These are phyloP conservation scores for Termitomyces sp. DNA, from an alignment of 1,284 basidiomycete genomes.

Conservation along the genomic window DNA sequence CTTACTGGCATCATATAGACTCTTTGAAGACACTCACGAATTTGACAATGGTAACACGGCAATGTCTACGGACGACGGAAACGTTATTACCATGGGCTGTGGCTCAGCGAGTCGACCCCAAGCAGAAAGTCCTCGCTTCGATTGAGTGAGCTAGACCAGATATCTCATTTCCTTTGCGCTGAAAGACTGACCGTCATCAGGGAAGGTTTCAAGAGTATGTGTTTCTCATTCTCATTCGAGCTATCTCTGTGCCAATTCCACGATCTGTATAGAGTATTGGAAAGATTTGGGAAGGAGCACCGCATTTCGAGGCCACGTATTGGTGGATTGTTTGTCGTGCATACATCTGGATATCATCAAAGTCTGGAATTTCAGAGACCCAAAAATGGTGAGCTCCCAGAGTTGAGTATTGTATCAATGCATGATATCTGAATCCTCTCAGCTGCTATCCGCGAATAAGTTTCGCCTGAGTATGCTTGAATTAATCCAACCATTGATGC, in stretches of 20 bases:
- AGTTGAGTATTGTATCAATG: neutral
- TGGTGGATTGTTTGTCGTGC: neutral
- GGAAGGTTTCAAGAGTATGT: neutral
- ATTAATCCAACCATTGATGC: neutral
- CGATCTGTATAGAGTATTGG: neutral
- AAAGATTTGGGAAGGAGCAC: neutral
- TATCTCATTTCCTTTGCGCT: neutral
- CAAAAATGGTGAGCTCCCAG: neutral
- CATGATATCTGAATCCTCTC: neutral
- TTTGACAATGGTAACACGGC: neutral
- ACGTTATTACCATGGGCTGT: neutral
- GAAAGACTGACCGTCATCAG: neutral
- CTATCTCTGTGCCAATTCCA: neutral
- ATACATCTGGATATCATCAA: slow-evolving; percentile 5
- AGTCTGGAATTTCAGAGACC: slow-evolving; percentile 10
- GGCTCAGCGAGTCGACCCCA: neutral
- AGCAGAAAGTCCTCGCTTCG: neutral
- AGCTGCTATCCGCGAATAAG: neutral
- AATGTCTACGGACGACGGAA: neutral
- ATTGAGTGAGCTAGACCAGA: neutral
- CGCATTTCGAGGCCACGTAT: neutral
- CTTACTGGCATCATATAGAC: neutral
- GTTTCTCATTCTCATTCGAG: neutral
- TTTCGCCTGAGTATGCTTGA: neutral
- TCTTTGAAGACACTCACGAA: neutral